Evolutionary conservation across 2,329 filamentous ascomycete species (phyloP).

Genomic region (Fusarium pilosicola): DNA sequence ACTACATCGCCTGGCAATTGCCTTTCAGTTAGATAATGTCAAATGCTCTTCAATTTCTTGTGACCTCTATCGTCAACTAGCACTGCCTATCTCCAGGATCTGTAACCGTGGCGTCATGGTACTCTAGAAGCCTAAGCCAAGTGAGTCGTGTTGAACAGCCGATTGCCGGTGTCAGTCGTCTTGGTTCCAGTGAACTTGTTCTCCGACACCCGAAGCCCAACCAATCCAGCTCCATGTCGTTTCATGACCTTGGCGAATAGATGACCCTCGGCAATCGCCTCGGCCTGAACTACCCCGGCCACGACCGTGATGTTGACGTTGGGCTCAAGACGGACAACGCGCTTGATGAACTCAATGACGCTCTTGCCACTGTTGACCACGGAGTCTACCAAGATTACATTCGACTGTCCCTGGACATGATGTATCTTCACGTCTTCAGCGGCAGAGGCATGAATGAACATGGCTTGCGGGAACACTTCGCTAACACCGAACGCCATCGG

Average conservation of each 20-base stretch:
- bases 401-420: conserved; percentile 53
- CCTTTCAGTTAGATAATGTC: neutral
- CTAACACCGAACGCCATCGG: conserved; percentile 69
- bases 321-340: conserved; percentile 52
- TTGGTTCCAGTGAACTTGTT: conserved; percentile 65
- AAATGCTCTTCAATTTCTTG: neutral
- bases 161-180: conserved; percentile 66
- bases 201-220: conserved; percentile 64
- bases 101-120: accelerated
- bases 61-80: no score
- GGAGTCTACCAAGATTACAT: conserved; percentile 66
- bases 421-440: conserved; percentile 54
- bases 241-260: conserved; percentile 31
- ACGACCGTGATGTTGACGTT: conserved; percentile 62
- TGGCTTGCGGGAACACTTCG: conserved; percentile 61
- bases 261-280: conserved; percentile 34
- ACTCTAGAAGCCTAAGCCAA: conserved; percentile 45
- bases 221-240: conserved; percentile 49
- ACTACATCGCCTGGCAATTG: neutral
- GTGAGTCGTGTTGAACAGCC: conserved; percentile 67
- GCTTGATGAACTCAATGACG: neutral
- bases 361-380: conserved; percentile 62
- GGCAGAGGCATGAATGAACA: conserved; percentile 58
- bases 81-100: neutral
- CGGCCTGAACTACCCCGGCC: conserved; percentile 63